phyloP scores from a whole-genome alignment of 345 rosid genomes.

The Lepidium didymum region DNA sequence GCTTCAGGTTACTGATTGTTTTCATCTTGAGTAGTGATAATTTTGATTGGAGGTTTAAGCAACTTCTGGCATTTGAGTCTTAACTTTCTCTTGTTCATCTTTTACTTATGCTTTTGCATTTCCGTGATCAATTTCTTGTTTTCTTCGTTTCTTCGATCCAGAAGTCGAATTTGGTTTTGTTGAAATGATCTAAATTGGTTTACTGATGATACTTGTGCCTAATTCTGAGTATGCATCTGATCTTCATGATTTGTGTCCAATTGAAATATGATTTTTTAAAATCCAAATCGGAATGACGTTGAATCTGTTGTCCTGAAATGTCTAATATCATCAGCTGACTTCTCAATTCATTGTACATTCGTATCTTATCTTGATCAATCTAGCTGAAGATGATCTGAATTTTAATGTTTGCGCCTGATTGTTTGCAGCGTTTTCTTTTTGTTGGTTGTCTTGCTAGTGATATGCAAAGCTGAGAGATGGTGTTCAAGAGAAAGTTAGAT shows the following conservation, averaged over 20 bases:
- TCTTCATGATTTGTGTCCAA: neutral
- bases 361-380: neutral
- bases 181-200: conserved; percentile 11
- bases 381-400: conserved; percentile 1
- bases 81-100: neutral
- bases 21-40: neutral
- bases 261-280: neutral
- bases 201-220: neutral
- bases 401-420: conserved; percentile 23
- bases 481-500: conserved; percentile 66
- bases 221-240: neutral
- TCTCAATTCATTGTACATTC: neutral
- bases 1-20: neutral
- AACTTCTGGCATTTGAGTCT: conserved; percentile 10
- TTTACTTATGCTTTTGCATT: neutral
- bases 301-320: neutral
- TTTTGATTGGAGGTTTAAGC: neutral
- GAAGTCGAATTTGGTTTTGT: neutral
- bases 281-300: neutral
- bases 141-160: neutral
- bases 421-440: neutral
- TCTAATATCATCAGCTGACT: neutral
- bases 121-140: neutral
- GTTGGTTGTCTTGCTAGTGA: conserved; percentile 6
- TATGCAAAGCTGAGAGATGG: conserved; percentile 62